Percentiles rank a stretch among this genome's conserved stretches.
phyloP scores from a whole-genome alignment of 768 basidiomycete species.

The Pisolithus tinctorius region DNA sequence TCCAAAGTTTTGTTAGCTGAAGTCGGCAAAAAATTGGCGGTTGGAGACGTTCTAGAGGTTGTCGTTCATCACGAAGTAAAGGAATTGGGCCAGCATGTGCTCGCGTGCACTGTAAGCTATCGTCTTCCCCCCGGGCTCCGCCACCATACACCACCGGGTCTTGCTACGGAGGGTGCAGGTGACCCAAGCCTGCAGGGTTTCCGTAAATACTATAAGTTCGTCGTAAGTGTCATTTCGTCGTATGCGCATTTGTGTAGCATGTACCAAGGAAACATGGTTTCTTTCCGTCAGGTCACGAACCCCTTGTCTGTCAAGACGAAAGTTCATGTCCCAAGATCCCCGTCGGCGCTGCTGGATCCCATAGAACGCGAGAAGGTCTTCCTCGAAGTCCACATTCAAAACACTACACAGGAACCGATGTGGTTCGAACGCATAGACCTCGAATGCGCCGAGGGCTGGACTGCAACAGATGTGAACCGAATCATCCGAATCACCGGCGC shows the following conservation, averaged over 20 bases:
- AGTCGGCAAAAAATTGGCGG: constrained; percentile 44
- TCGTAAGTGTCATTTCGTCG: constrained; percentile 41
- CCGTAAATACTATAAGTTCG: constrained; percentile 88
- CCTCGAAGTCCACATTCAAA: constrained; percentile 90
- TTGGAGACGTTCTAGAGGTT: constrained; percentile 57
- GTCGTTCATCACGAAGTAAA: constrained; percentile 86
- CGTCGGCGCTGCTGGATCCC: constrained; percentile 59
- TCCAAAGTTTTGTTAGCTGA: constrained; percentile 59
- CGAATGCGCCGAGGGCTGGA: constrained; percentile 66
- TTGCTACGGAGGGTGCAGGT: constrained; percentile 39
- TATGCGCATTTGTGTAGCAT: background rate
- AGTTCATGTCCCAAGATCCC: constrained; percentile 71
- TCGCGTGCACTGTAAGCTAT: constrained; percentile 82
- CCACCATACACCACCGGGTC: constrained; percentile 36
- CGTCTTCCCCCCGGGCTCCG: constrained; percentile 54
- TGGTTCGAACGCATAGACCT: constrained; percentile 79
- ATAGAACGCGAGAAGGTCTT: constrained; percentile 75
- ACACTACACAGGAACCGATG: constrained; percentile 69
- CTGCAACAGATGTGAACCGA: constrained; percentile 47
- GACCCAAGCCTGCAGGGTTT: constrained; percentile 64
- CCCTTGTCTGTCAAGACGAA: constrained; percentile 94
- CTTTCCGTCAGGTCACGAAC: constrained; percentile 66
- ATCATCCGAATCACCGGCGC: constrained; percentile 9
- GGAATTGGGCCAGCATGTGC: constrained; percentile 85
- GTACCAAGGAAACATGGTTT: background rate